A percentile compares a stretch with the other conserved stretches of the same genome.
Conservation (phyloP, 495 filamentous ascomycete species). For the Penicillium flavigenum region DNA sequence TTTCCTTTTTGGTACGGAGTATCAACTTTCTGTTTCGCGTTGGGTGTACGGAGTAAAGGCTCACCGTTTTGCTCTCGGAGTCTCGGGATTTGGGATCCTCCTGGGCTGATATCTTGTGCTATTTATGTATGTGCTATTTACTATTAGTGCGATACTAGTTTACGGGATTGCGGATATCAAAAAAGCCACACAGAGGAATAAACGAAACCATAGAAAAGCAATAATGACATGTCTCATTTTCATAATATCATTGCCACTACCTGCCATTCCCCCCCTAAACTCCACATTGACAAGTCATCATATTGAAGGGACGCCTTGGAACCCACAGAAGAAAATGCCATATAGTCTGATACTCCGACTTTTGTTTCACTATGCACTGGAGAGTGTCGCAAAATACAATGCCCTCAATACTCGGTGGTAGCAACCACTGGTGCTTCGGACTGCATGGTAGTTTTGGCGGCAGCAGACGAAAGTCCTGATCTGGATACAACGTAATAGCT, state of each 20-base stretch:
- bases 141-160: background rate
- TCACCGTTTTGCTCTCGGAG: background rate
- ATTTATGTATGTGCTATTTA: background rate
- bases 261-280: conserved; percentile 9
- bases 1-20: background rate
- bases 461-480: background rate
- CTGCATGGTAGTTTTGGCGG: background rate
- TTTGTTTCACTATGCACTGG: conserved; percentile 3
- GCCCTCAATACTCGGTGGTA: background rate
- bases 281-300: conserved; percentile 6
- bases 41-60: background rate
- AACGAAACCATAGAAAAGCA: background rate
- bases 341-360: conserved; percentile 1
- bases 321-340: conserved; percentile 8
- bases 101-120: background rate
- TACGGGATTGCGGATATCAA: background rate
- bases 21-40: background rate
- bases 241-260: conserved; percentile 15
- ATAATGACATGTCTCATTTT: conserved; percentile 14
- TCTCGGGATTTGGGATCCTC: background rate
- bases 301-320: conserved; percentile 1
- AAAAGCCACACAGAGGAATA: background rate
- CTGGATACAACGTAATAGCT: conserved; percentile 7
- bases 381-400: conserved; percentile 4
- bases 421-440: background rate